Percentiles rank a stretch among this genome's conserved stretches.
These are phyloP conservation scores for Dioscorea zingiberensis DNA, from an alignment of 106 monocot genomes.

Conservation along the genomic window DNA sequence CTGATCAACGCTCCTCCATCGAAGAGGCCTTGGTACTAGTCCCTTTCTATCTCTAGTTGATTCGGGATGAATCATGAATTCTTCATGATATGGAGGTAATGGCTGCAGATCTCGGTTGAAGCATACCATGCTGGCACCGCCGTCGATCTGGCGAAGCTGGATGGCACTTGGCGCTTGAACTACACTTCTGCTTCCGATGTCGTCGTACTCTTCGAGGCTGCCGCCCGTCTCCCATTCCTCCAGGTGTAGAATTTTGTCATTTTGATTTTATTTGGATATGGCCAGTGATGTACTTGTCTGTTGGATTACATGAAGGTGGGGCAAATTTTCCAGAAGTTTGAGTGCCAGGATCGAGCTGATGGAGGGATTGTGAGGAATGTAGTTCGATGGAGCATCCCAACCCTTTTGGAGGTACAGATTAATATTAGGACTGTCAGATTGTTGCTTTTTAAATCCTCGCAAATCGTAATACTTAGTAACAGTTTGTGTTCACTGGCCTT, in stretches of 20 bases:
- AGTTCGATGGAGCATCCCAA: conserved; percentile 81
- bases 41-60: background rate
- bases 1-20: conserved; percentile 80
- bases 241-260: conserved; percentile 24
- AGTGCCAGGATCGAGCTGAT: conserved; percentile 53
- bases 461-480: no score
- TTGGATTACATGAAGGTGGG: conserved; percentile 48
- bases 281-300: background rate
- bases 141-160: conserved; percentile 51
- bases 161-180: conserved; percentile 82
- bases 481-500: background rate
- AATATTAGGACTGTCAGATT: background rate
- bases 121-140: conserved; percentile 42
- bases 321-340: conserved; percentile 94
- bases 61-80: no score
- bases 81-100: background rate
- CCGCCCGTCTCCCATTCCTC: conserved; percentile 58
- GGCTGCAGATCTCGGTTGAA: conserved; percentile 58
- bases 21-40: conserved; percentile 74
- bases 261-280: background rate
- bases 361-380: conserved; percentile 91
- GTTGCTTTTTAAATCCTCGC: background rate
- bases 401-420: conserved; percentile 65
- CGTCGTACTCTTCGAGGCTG: conserved; percentile 77
- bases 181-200: conserved; percentile 91